These are phyloP conservation scores for Wallacemonas sp. DNA, from an alignment of 208 protist genomes.

Conservation along the genomic window DNA sequence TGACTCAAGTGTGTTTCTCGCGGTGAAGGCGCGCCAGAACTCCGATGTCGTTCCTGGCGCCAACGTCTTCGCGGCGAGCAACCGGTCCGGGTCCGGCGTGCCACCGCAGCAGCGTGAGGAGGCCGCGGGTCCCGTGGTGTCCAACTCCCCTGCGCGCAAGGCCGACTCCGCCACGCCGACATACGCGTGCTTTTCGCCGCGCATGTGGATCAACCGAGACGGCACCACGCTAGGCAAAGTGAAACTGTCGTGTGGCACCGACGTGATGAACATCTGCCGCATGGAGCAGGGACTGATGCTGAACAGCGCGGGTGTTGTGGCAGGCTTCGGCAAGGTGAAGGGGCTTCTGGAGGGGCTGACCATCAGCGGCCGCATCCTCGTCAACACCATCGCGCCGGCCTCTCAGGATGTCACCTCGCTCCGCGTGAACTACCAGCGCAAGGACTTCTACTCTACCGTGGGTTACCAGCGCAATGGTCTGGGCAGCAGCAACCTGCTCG, in stretches of 20 bases:
- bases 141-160: background rate
- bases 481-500: constrained; percentile 82
- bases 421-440: constrained; percentile 61
- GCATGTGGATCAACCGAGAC: constrained; percentile 60
- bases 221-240: constrained; percentile 72
- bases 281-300: constrained; percentile 66
- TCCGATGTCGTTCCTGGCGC: constrained; percentile 47
- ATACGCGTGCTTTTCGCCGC: constrained; percentile 68
- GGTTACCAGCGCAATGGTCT: constrained; percentile 83
- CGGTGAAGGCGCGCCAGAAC: constrained; percentile 76
- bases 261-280: constrained; percentile 66
- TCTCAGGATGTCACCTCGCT: constrained; percentile 73
- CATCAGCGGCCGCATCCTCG: constrained; percentile 42
- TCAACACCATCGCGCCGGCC: constrained; percentile 85
- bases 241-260: constrained; percentile 64
- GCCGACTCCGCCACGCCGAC: constrained; percentile 19
- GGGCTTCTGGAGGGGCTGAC: constrained; percentile 76
- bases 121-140: background rate
- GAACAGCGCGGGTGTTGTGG: constrained; percentile 60
- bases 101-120: too few species aligned
- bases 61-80: constrained; percentile 37
- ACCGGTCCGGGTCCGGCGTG: too few species aligned
- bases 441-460: constrained; percentile 73
- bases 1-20: constrained; percentile 65
- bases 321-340: constrained; percentile 38